These are phyloP conservation scores for Coemansia umbellata DNA, from an alignment of 192 early-diverging fungal species.

Conservation along the genomic window DNA sequence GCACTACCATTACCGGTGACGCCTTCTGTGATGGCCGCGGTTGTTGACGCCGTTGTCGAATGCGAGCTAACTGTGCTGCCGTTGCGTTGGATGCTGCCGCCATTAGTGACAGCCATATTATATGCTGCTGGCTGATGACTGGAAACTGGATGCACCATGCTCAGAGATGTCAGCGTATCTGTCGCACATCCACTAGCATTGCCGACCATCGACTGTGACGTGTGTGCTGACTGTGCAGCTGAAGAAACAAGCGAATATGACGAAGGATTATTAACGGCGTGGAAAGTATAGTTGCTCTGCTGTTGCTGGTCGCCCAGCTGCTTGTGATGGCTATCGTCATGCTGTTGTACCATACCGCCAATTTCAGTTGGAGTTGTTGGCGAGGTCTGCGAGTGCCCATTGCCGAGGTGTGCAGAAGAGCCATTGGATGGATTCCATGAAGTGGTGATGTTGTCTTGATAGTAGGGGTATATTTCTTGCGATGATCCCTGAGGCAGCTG, in stretches of 20 bases:
- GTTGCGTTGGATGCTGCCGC: neutral
- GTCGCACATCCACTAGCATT: neutral
- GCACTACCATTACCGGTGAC: too few species aligned
- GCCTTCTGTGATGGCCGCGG: neutral
- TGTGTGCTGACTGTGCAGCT: neutral
- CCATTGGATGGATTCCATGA: conserved; percentile 16
- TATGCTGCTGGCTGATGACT: neutral
- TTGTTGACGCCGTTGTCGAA: neutral
- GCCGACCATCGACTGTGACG: neutral
- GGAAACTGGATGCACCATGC: conserved; percentile 30
- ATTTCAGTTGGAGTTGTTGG: conserved; percentile 28
- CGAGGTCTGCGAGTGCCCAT: conserved; percentile 33
- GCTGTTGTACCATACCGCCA: neutral
- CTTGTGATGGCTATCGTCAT: neutral
- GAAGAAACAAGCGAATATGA: conserved; percentile 20
- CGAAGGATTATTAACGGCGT: conserved; percentile 11
- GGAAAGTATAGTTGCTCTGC: conserved; percentile 33
- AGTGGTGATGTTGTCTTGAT: conserved; percentile 16
- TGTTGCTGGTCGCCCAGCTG: conserved; percentile 9
- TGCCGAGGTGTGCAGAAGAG: conserved; percentile 6
- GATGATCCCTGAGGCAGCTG: conserved; percentile 23
- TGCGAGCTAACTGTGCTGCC: neutral
- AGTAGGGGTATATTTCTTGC: conserved; percentile 35
- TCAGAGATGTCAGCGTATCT: conserved; percentile 22
- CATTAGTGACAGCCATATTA: neutral